Evolutionary conservation across 495 filamentous ascomycete genomes (phyloP), one percentile per base, ranked within the genome.

Genomic region (Aspergillus campestris): DNA sequence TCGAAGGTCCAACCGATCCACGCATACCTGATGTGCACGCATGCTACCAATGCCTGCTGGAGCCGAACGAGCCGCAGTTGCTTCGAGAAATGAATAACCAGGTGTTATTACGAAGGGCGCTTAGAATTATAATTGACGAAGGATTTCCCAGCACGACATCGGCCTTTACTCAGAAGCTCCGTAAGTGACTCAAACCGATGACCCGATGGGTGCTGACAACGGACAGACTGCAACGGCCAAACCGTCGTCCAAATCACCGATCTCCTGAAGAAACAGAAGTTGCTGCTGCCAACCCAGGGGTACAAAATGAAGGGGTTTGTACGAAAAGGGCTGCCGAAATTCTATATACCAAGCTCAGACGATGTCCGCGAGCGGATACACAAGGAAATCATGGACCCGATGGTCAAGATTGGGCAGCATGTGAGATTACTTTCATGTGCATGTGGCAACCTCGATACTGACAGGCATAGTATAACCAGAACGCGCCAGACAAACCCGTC

Each of bases 41-140:
- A 36, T 78, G 74, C 56, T 78, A 76, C 48, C 46, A 52, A 34
- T 78, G 74, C 49, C 49, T 78, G 3, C 58, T 77, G 10, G 54
- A 62, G 44, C 60, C 57, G 6, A 57, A 65, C 9, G 60, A 67
- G 27, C n/a, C 35, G 10, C 31, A 49, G 5, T 34, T 62, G 6
- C 53, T 75, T 6, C 33, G 47, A 28, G 49, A 69, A 15, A 47
- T 75, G 51, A 51, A 55, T 24, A 49, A 50, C 11, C 49, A 74
- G 7, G 60, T 69, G 9, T 48, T 63, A 10, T 34, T 60, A 29
- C 48, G 73, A 35, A 52, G 60, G 45, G 53, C 53, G 2, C 40
- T 68, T 9, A 56, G 44, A 31, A 47, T 64, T 13, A 49, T 66
- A 6, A 41, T 58, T 7, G 45, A 58, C 5, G 47, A 64, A 14